Evolutionary conservation across 768 basidiomycete genomes (phyloP).

Genomic region (Paxillus rubicundulus): DNA sequence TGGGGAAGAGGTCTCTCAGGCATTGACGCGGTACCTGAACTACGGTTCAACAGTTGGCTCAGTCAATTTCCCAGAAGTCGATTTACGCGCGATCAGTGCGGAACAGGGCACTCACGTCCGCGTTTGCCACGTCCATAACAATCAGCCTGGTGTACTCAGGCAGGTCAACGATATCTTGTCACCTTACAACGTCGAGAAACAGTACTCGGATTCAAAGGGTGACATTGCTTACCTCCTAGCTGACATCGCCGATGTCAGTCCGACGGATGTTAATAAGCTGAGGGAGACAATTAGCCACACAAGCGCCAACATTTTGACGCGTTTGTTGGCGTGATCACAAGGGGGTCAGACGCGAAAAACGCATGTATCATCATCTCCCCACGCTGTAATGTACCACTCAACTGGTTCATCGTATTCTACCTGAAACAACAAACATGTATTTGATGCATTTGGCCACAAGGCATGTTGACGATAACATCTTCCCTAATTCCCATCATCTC

Average conservation of each 20-base stretch:
- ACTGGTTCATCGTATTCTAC: conserved; percentile 41
- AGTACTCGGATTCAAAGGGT: conserved; percentile 96
- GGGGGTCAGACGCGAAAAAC: not conserved
- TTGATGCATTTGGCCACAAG: not conserved
- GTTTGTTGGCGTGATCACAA: conserved; percentile 61
- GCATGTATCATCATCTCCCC: conserved; percentile 1
- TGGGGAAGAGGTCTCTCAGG: conserved; percentile 87
- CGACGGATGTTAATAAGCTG: conserved; percentile 72
- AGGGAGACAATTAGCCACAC: conserved; percentile 77
- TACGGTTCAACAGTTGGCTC: conserved; percentile 88
- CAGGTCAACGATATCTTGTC: conserved; percentile 93
- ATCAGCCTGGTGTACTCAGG: conserved; percentile 92
- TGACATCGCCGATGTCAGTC: conserved; percentile 90
- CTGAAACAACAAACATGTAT: conserved; percentile 7
- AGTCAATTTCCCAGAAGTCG: conserved; percentile 99
- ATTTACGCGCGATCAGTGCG: conserved; percentile 85
- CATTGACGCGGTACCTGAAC: conserved; percentile 85
- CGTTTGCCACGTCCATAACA: conserved; percentile 93
- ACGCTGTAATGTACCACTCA: conserved; percentile 41
- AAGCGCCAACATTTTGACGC: conserved; percentile 84
- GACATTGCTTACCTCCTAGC: conserved; percentile 95
- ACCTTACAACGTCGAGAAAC: conserved; percentile 98
- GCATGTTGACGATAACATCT: not conserved
- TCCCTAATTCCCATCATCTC: not conserved
- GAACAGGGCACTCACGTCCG: conserved; percentile 82